These are phyloP conservation scores for Debaryomyces prosopidis DNA, from an alignment of 805 yeast species.

Conservation along the genomic window DNA sequence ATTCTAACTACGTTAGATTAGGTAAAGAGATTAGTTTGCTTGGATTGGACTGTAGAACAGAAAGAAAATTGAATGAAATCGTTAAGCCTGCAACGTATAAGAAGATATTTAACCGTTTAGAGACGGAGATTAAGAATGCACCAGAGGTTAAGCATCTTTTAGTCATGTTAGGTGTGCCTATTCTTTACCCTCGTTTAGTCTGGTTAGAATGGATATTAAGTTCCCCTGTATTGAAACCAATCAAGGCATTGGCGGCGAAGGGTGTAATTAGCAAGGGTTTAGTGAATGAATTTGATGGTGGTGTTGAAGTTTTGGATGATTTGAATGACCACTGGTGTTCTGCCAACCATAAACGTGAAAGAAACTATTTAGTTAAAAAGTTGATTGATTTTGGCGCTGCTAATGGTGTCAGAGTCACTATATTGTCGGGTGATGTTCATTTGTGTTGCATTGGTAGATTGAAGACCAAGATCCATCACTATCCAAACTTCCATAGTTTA, in stretches of 20 bases:
- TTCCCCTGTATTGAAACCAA: conserved; percentile 58
- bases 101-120: conserved; percentile 58
- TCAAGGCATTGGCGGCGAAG: conserved; percentile 57
- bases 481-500: conserved; percentile 25
- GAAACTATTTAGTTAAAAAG: conserved; percentile 65
- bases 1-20: conserved; percentile 69
- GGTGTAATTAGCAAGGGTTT: conserved; percentile 70
- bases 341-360: conserved; percentile 77
- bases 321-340: conserved; percentile 98
- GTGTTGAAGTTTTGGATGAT: conserved; percentile 88
- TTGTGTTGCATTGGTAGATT: conserved; percentile 81
- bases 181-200: conserved; percentile 90
- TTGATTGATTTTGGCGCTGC: conserved; percentile 67
- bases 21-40: conserved; percentile 72
- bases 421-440: conserved; percentile 93
- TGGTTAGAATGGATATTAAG: conserved; percentile 81
- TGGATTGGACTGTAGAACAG: conserved; percentile 93
- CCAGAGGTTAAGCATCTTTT: conserved; percentile 71
- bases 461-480: conserved; percentile 49
- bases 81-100: conserved; percentile 58
- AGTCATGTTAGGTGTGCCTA: conserved; percentile 90
- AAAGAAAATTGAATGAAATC: conserved; percentile 65
- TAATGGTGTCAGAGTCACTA: conserved; percentile 72
- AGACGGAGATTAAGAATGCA: conserved; percentile 50
- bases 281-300: conserved; percentile 90